Base-by-base conservation (phyloP, 73 alveolate species). In the Paramecium sonneborni region DNA sequence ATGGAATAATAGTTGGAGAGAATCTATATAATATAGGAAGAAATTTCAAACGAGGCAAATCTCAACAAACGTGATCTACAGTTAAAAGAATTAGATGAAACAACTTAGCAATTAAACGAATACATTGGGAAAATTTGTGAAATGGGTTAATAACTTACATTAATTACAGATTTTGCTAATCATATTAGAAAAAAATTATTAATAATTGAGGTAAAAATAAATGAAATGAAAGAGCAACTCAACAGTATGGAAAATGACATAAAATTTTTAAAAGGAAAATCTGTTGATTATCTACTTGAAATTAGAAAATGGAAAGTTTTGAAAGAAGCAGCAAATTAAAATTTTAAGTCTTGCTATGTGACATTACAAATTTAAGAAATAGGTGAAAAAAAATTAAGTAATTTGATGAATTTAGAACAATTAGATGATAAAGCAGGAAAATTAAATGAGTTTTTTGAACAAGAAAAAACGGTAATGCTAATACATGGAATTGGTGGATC, bases 401-500 rank as follows among this genome's bases (percentile, higher is more conserved):
- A 7, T 30, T 67, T 26, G 12, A 12, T 67, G 21, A 67, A 32
- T 8, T 23, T 32, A 26, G 84, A 67, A 30, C 0, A 14, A 26
- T 24, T 18, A 3, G 11, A 67, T 3, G 84, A 24, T 26, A 67
- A 10, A 7, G 7, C 0, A 10, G 14, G 58, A 3, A 18, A 67
- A 26, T 20, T 67, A 14, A 67, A 67, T 67, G 46, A 67, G 2
- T 67, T 67, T 67, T 32, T 3, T 7, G 28, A n/a, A n/a, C 15
- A 67, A 43, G 57, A 43, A 28, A 26, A 32, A 14, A 15, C 21
- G 6, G 23, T 67, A 1, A n/a, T 74, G 15, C 10, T 74, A 38
- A 74, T 74, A 1, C 87, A 74, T 74, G 87, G 68, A 5, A 1
- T 12, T 9, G 87, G 68, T 14, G 87, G 87, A 32, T 74, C 67